Percentiles rank a stretch among this genome's conserved stretches.
phyloP scores from a whole-genome alignment of 257 asterid species.

The Nicotiana attenuata region DNA sequence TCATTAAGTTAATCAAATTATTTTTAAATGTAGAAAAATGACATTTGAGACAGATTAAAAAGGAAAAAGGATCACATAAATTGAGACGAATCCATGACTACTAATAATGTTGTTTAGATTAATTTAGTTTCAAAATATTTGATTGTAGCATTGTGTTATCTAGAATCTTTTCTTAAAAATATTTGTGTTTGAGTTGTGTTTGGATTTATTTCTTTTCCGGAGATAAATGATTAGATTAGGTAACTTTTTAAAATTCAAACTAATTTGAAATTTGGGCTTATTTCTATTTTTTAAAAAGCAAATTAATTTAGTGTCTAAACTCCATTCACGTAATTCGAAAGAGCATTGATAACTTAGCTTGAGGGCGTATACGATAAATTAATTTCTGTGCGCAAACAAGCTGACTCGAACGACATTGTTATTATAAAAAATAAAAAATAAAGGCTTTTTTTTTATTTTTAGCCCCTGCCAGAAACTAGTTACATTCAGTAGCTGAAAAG shows the following conservation, averaged over 20 bases:
- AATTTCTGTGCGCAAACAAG: accelerated
- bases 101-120: too few species aligned
- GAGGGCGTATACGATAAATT: neutral
- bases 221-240: neutral
- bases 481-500: too few species aligned
- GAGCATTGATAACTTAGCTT: neutral
- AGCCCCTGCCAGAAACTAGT: too few species aligned
- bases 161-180: neutral
- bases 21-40: too few species aligned
- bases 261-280: neutral
- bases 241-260: neutral
- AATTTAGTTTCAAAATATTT: too few species aligned
- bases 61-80: too few species aligned
- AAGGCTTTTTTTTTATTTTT: too few species aligned
- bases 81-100: too few species aligned
- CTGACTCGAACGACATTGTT: neutral
- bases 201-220: neutral
- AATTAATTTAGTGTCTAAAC: neutral
- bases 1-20: too few species aligned
- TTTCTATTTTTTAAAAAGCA: neutral
- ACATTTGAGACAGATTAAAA: too few species aligned
- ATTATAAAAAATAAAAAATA: neutral
- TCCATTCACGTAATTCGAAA: neutral
- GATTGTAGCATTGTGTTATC: too few species aligned
- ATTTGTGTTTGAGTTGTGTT: neutral